Percentiles rank a stretch among this genome's conserved stretches.
These are phyloP conservation scores for Leccinum subtestaceum DNA, from an alignment of 768 basidiomycete species.

Conservation along the genomic window DNA sequence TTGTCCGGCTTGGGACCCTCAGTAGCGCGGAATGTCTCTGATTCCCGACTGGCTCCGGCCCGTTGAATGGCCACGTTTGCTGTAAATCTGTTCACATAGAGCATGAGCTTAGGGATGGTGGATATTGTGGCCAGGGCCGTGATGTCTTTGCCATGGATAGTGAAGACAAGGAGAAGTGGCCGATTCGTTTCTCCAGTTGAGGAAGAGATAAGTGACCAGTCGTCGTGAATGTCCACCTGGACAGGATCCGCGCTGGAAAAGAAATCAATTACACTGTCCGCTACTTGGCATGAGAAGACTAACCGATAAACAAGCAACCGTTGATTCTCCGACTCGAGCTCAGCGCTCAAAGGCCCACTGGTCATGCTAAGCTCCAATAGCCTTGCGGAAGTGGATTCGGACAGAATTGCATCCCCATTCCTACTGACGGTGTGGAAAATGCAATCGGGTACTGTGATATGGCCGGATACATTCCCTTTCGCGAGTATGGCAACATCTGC, in stretches of 20 bases:
- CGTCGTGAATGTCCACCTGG: constrained; percentile 70
- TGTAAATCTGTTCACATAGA: constrained; percentile 72
- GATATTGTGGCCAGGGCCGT: constrained; percentile 66
- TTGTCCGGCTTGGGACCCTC: constrained; percentile 74
- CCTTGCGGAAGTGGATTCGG: constrained; percentile 37
- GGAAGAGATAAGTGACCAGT: constrained; percentile 63
- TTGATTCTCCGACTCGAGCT: constrained; percentile 75
- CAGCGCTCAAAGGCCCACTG: constrained; percentile 62
- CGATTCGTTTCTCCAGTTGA: constrained; percentile 39
- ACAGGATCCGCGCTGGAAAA: constrained; percentile 70
- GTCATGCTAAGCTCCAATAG: constrained; percentile 76
- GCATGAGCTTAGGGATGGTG: constrained; percentile 74
- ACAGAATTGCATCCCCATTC: constrained; percentile 39
- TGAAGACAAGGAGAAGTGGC: constrained; percentile 73
- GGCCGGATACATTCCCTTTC: constrained; percentile 69
- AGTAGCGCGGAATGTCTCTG: constrained; percentile 70
- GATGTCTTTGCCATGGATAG: constrained; percentile 67
- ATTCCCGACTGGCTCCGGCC: constrained; percentile 76
- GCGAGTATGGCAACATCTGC: constrained; percentile 53
- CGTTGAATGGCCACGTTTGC: constrained; percentile 69
- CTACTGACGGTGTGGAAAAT: constrained; percentile 73
- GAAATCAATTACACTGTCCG: constrained; percentile 1
- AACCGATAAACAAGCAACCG: constrained; percentile 74
- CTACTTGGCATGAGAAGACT: constrained; percentile 19
- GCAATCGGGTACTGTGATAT: constrained; percentile 62